Conservation (phyloP, 495 filamentous ascomycete genomes). For the Neurospora sp. region DNA sequence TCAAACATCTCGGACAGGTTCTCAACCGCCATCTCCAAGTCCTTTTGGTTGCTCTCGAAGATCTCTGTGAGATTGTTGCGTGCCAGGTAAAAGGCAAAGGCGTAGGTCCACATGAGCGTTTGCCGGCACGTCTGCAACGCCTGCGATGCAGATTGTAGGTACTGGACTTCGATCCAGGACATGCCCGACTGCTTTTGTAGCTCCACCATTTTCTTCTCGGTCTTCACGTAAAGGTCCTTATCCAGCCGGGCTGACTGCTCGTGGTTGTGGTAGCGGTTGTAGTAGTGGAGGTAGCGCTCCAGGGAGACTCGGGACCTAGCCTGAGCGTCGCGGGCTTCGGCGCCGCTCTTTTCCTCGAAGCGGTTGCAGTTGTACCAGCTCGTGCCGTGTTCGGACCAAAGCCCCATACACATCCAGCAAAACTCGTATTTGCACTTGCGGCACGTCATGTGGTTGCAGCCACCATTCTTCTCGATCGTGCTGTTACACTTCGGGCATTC, state of each 20-base stretch:
- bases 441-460: conserved; percentile 99
- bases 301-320: conserved; percentile 80
- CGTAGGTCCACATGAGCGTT: conserved; percentile 98
- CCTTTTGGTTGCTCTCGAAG: conserved; percentile 98
- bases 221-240: conserved; percentile 91
- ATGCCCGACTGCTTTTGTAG: conserved; percentile 86
- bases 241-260: conserved; percentile 96
- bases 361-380: conserved; percentile 99
- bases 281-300: conserved; percentile 94
- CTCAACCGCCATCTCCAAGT: conserved; percentile 93
- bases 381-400: conserved; percentile 98
- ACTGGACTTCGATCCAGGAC: conserved; percentile 99
- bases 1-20: conserved; percentile 95
- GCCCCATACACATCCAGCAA: conserved; percentile 99
- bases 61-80: conserved; percentile 94
- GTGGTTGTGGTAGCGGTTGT: conserved; percentile 97
- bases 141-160: conserved; percentile 84
- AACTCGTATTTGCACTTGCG: conserved; percentile 98
- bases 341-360: conserved; percentile 89
- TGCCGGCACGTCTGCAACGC: conserved; percentile 91
- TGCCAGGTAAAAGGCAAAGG: conserved; percentile 91
- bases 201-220: conserved; percentile 97
- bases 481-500: conserved; percentile 93
- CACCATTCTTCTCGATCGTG: conserved; percentile 98
- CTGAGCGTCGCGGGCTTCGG: conserved; percentile 80